phyloP scores from a whole-genome alignment of 805 yeast species.

The Candida sonorensis region DNA sequence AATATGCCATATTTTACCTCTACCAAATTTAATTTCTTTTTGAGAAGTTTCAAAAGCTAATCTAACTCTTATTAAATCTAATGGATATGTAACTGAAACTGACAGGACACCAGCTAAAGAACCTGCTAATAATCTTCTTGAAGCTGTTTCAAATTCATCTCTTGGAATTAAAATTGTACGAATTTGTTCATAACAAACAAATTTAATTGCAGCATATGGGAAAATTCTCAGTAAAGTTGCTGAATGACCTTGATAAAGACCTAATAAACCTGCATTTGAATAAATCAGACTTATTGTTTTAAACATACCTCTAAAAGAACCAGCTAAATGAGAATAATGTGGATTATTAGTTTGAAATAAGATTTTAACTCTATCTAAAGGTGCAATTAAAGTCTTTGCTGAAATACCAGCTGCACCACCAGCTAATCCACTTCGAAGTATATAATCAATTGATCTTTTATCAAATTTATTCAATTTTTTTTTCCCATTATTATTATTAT shows the following conservation, averaged over 20 bases:
- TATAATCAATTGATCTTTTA: constrained; percentile 70
- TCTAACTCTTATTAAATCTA: constrained; percentile 85
- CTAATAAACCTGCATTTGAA: constrained; percentile 61
- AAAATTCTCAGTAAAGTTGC: constrained; percentile 87
- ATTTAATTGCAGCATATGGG: constrained; percentile 96
- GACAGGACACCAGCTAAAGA: constrained; percentile 83
- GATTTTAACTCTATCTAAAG: constrained; percentile 90
- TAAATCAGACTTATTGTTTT: constrained; percentile 67
- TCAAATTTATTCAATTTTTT: constrained; percentile 32
- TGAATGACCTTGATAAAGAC: constrained; percentile 92
- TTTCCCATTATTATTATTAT: background rate
- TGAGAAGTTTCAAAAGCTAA: constrained; percentile 77
- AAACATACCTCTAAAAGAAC: constrained; percentile 69
- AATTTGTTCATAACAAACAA: constrained; percentile 93
- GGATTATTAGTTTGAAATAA: constrained; percentile 94
- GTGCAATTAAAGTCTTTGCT: constrained; percentile 95
- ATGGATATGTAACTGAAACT: constrained; percentile 86
- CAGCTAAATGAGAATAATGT: constrained; percentile 71
- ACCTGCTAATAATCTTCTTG: constrained; percentile 79
- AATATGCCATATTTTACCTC: constrained; percentile 27
- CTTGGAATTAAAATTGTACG: constrained; percentile 72
- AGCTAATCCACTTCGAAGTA: constrained; percentile 78
- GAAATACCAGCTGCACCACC: constrained; percentile 95
- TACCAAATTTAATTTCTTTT: constrained; percentile 18
- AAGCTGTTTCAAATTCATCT: constrained; percentile 68